phyloP scores from a whole-genome alignment of 257 asterid genomes.

The Penstemon barbatus region DNA sequence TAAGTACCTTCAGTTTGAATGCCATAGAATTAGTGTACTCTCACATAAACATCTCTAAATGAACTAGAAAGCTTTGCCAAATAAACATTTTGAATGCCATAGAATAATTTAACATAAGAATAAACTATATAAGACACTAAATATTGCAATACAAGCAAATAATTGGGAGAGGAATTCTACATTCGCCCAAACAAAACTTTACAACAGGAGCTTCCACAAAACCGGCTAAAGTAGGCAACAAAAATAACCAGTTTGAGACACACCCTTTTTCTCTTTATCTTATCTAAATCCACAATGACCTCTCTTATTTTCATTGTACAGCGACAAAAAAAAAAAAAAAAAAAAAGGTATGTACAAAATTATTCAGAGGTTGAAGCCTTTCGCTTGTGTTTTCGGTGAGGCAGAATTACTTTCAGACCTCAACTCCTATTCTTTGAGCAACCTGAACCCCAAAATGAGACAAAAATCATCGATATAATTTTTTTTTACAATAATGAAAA shows the following conservation, averaged over 20 bases:
- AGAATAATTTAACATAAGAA: no score
- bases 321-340: conserved; percentile 6
- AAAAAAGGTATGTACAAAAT: conserved; percentile 20
- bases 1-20: no score
- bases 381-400: no score
- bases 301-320: conserved; percentile 21
- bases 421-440: conserved; percentile 85
- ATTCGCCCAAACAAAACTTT: neutral
- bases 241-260: conserved; percentile 23
- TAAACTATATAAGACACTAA: no score
- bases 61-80: no score
- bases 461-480: neutral
- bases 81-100: no score
- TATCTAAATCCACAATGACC: conserved; percentile 25
- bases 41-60: no score
- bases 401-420: conserved; percentile 43
- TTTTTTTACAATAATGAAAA: neutral
- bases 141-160: no score
- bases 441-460: conserved; percentile 50
- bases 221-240: conserved; percentile 4
- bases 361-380: neutral
- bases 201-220: conserved; percentile 23
- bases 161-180: no score
- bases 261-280: conserved; percentile 29
- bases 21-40: no score